phyloP scores from a whole-genome alignment of 192 early-diverging fungal species.

The Entomortierella lignicola region DNA sequence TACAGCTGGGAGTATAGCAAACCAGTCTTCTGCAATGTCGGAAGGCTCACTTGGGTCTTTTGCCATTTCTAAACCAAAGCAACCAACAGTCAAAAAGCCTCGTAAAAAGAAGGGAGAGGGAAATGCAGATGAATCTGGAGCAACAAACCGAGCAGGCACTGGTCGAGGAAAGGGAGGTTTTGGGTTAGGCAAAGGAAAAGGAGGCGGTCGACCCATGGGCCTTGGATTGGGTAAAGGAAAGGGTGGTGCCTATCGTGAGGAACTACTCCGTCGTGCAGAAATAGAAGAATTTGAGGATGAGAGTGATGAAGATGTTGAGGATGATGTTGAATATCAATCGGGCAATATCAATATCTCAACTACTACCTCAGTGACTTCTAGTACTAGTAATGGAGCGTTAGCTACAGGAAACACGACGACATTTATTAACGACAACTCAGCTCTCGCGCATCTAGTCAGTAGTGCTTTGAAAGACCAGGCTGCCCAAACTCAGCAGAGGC shows the following conservation, averaged over 20 bases:
- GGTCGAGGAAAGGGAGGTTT: slow-evolving; percentile 43
- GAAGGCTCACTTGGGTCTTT: slow-evolving; percentile 21
- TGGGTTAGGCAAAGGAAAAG: slow-evolving; percentile 43
- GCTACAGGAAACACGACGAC: slow-evolving; percentile 3
- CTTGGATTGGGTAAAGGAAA: slow-evolving; percentile 50
- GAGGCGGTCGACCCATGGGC: slow-evolving; percentile 35
- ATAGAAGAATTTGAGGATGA: slow-evolving; percentile 46
- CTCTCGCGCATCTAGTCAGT: slow-evolving; percentile 32
- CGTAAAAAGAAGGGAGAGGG: slow-evolving; percentile 47
- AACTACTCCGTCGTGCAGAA: slow-evolving; percentile 43
- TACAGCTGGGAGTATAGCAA: background rate
- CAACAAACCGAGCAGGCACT: background rate
- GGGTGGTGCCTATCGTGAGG: slow-evolving; percentile 47
- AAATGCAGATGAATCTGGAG: background rate
- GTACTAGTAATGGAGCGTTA: slow-evolving; percentile 8
- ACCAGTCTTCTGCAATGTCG: slow-evolving; percentile 7
- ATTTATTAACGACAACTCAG: slow-evolving; percentile 31
- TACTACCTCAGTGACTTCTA: background rate
- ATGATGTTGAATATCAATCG: slow-evolving; percentile 10
- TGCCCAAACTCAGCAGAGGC: slow-evolving; percentile 2
- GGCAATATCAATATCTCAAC: background rate
- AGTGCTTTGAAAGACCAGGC: slow-evolving; percentile 37
- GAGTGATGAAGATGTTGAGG: slow-evolving; percentile 39
- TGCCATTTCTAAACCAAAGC: slow-evolving; percentile 18
- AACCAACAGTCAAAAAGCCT: slow-evolving; percentile 28